These are phyloP conservation scores for Ogataea zsoltii DNA, from an alignment of 805 yeast genomes.

Conservation along the genomic window DNA sequence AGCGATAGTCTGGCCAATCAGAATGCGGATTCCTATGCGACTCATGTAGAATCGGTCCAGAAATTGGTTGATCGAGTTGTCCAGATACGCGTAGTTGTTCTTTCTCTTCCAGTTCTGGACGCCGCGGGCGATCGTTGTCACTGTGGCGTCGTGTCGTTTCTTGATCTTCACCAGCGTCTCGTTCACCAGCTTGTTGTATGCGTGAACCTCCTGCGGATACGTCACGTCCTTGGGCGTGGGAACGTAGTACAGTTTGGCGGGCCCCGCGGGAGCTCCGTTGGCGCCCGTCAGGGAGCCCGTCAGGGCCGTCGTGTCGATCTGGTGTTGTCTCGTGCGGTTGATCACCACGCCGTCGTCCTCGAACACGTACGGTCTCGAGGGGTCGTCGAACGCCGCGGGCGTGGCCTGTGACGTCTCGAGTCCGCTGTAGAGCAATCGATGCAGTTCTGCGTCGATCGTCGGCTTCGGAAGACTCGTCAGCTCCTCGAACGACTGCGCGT, in stretches of 20 bases:
- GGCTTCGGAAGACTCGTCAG: constrained; percentile 68
- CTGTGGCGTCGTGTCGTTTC: constrained; percentile 88
- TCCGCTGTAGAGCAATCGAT: constrained; percentile 34
- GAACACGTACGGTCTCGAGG: constrained; percentile 24
- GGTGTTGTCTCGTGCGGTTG: constrained; percentile 21
- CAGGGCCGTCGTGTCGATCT: constrained; percentile 12
- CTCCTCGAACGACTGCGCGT: constrained; percentile 86
- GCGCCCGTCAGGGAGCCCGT: constrained; percentile 8
- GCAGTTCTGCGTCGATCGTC: constrained; percentile 43
- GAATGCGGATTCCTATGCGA: constrained; percentile 88
- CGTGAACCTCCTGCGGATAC: constrained; percentile 75
- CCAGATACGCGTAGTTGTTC: constrained; percentile 49
- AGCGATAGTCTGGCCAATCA: constrained; percentile 92
- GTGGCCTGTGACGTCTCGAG: neutral
- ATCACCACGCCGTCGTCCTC: constrained; percentile 52
- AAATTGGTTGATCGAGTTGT: constrained; percentile 74
- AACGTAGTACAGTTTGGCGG: constrained; percentile 51
- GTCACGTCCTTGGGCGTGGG: constrained; percentile 53
- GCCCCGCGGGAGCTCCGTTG: constrained; percentile 3
- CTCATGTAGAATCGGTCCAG: constrained; percentile 87
- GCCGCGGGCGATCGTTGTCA: constrained; percentile 88
- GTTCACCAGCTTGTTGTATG: constrained; percentile 67
- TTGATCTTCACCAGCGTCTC: constrained; percentile 71
- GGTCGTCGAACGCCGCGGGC: constrained; percentile 12
- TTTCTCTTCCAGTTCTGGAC: constrained; percentile 84